Percentiles rank a stretch among this genome's conserved stretches.
Evolutionary conservation across 2,329 filamentous ascomycete genomes (phyloP).

Genomic region (Cyanodermella asteris): DNA sequence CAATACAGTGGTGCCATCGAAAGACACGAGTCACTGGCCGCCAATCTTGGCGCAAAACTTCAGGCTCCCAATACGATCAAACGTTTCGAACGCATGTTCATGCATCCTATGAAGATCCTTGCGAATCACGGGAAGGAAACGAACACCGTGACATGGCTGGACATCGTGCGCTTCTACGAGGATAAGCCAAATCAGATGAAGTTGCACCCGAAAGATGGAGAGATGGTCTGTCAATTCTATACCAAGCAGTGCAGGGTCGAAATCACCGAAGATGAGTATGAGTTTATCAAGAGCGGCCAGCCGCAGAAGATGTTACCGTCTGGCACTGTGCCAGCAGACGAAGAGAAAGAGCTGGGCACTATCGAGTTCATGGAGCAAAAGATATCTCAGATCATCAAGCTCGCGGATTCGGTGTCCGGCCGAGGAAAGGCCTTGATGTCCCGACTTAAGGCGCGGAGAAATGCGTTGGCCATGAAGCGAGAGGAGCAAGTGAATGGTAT

Average conservation of each 20-base stretch:
- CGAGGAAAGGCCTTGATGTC: slow-evolving; percentile 62
- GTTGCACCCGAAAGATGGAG: slow-evolving; percentile 45
- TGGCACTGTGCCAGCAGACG: slow-evolving; percentile 65
- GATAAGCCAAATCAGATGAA: slow-evolving; percentile 60
- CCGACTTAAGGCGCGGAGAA: slow-evolving; percentile 50
- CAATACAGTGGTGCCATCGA: slow-evolving; percentile 76
- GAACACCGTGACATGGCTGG: slow-evolving; percentile 54
- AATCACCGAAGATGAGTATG: slow-evolving; percentile 72
- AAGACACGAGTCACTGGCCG: slow-evolving; percentile 68
- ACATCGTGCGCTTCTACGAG: slow-evolving; percentile 67
- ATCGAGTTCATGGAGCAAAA: slow-evolving; percentile 67
- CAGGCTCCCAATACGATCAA: slow-evolving; percentile 66
- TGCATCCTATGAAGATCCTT: slow-evolving; percentile 49
- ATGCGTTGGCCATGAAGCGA: slow-evolving; percentile 46
- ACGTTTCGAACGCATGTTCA: slow-evolving; percentile 69
- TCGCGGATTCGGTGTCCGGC: slow-evolving; percentile 53
- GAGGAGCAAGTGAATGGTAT: too few relatives aligned
- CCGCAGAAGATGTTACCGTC: slow-evolving; percentile 64
- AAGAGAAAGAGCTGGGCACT: slow-evolving; percentile 64
- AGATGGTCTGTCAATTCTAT: slow-evolving; percentile 57
- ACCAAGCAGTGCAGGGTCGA: slow-evolving; percentile 64
- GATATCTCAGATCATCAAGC: slow-evolving; percentile 53
- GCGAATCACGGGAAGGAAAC: slow-evolving; percentile 40
- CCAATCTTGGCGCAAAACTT: slow-evolving; percentile 63
- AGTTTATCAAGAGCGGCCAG: slow-evolving; percentile 62